Evolutionary conservation across 2,329 filamentous ascomycete genomes (phyloP).

Genomic region (Albifimbria verrucaria): DNA sequence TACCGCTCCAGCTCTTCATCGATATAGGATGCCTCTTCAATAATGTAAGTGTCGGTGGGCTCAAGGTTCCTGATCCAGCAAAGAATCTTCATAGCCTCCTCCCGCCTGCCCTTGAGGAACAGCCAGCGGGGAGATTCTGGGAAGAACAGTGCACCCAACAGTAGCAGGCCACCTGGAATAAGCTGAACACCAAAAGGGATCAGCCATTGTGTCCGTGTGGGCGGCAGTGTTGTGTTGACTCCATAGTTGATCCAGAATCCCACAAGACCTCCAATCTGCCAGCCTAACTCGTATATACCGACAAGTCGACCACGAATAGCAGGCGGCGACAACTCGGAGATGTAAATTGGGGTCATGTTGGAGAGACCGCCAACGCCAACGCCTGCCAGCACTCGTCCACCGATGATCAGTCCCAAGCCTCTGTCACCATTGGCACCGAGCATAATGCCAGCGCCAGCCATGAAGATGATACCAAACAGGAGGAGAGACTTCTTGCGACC

Average conservation of each 20-base stretch:
- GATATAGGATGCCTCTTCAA: constrained; percentile 70
- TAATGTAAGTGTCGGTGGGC: constrained; percentile 59
- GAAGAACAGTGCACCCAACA: constrained; percentile 57
- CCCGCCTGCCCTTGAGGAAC: constrained; percentile 57
- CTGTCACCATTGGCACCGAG: constrained; percentile 59
- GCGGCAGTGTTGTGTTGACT: constrained; percentile 46
- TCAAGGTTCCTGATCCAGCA: constrained; percentile 63
- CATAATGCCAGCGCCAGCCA: constrained; percentile 70
- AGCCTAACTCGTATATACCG: constrained; percentile 65
- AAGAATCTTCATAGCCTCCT: constrained; percentile 55
- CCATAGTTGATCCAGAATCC: constrained; percentile 55
- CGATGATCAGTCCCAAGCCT: constrained; percentile 63
- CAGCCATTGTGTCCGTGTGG: constrained; percentile 55
- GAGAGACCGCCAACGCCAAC: constrained; percentile 61
- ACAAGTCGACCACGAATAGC: constrained; percentile 63
- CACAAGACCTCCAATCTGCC: constrained; percentile 60
- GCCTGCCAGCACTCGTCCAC: constrained; percentile 60
- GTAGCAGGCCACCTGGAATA: constrained; percentile 61
- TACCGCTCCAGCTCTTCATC: constrained; percentile 67
- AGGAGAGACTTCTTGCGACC: constrained; percentile 65
- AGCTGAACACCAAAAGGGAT: constrained; percentile 66
- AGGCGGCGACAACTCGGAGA: constrained; percentile 58
- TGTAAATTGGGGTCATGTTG: constrained; percentile 62
- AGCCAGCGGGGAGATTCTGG: constrained; percentile 69
- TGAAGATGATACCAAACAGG: constrained; percentile 60